Percentiles rank a stretch among this genome's conserved stretches.
These are phyloP conservation scores for Fusarium sp. DNA, from an alignment of 2,329 filamentous ascomycete species.

Conservation along the genomic window DNA sequence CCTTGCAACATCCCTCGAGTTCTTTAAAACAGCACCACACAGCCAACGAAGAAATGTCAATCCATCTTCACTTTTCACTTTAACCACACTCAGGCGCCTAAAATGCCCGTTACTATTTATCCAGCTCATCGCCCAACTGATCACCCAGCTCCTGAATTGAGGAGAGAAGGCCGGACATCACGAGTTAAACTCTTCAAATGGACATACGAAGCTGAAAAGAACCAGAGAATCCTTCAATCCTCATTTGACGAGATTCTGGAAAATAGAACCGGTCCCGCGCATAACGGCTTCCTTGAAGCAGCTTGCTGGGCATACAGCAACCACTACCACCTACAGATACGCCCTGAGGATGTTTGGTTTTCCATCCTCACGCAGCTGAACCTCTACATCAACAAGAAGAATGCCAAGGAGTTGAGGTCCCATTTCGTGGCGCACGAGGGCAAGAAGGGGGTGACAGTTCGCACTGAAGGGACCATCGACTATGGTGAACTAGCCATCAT, in stretches of 20 bases:
- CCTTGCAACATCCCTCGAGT: background rate
- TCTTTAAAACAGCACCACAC: background rate
- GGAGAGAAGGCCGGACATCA: background rate
- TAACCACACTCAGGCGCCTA: background rate
- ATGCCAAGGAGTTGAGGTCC: conserved; percentile 55
- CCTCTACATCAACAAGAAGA: conserved; percentile 58
- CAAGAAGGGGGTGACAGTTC: background rate
- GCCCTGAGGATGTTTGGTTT: conserved; percentile 65
- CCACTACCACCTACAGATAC: conserved; percentile 58
- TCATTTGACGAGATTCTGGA: background rate
- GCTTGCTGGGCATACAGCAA: conserved; percentile 53
- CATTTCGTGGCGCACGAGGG: conserved; percentile 5
- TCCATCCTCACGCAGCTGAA: conserved; percentile 60
- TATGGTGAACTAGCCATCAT: background rate
- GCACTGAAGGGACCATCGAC: background rate
- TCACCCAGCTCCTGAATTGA: background rate
- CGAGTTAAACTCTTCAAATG: background rate
- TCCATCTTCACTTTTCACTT: background rate
- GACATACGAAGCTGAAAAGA: background rate
- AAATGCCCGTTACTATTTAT: background rate
- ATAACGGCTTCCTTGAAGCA: conserved; percentile 54
- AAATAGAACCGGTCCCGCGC: background rate
- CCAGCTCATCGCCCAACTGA: too few relatives aligned
- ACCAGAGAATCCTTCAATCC: background rate
- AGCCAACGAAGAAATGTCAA: background rate